Conservation (phyloP, 192 early-diverging fungal genomes). For the Piromyces sp. region DNA sequence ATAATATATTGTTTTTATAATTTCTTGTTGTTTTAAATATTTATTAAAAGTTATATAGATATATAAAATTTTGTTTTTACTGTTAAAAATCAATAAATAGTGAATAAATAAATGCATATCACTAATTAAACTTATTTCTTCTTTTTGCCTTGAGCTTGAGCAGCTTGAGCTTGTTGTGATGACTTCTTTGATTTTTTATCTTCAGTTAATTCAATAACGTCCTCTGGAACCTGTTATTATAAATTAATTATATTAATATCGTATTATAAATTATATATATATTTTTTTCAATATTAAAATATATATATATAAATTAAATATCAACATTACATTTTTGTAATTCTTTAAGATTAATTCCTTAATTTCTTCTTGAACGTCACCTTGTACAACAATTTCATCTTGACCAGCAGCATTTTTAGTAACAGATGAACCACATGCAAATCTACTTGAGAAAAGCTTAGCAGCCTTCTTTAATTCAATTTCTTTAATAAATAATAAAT, state of each 20-base stretch:
- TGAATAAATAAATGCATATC: too few relatives aligned
- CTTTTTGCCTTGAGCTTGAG: background rate
- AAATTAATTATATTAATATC: too few relatives aligned
- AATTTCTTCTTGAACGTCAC: constrained; percentile 83
- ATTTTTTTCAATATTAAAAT: too few relatives aligned
- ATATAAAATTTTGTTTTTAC: too few relatives aligned
- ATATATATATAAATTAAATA: too few relatives aligned
- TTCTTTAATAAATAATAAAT: too few relatives aligned
- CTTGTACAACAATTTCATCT: constrained; percentile 95
- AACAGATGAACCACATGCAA: constrained; percentile 86
- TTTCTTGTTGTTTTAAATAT: too few relatives aligned
- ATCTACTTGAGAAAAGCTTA: constrained; percentile 86
- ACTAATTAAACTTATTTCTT: background rate
- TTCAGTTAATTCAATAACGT: constrained; percentile 57
- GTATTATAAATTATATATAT: too few relatives aligned
- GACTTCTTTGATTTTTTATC: constrained; percentile 33
- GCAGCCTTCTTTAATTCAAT: constrained; percentile 94
- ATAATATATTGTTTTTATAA: too few relatives aligned
- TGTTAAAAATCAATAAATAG: too few relatives aligned
- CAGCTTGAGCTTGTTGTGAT: background rate
- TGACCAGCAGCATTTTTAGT: constrained; percentile 78
- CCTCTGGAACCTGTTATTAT: constrained; percentile 52
- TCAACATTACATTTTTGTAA: constrained; percentile 2
- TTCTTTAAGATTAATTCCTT: constrained; percentile 50
- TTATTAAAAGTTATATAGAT: too few relatives aligned